These are phyloP conservation scores for Eucalyptus paniculata DNA, from an alignment of 345 rosid genomes.

Conservation along the genomic window DNA sequence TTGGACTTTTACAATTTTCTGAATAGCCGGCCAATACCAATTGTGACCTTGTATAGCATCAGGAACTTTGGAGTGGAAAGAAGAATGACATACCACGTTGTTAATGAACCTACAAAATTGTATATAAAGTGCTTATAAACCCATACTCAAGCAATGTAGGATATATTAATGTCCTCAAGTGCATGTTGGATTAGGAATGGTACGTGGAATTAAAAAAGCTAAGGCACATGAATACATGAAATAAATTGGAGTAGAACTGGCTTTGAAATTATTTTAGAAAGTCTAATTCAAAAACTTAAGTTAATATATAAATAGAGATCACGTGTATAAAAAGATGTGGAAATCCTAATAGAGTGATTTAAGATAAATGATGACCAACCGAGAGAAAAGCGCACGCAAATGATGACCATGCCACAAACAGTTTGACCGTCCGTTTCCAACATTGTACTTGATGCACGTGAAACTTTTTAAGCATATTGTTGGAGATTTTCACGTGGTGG, in stretches of 20 bases:
- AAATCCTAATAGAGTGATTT: not conserved
- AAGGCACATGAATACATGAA: not conserved
- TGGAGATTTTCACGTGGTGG: not conserved
- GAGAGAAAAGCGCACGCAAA: not conserved
- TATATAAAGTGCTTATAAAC: not conserved
- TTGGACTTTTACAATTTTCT: accelerated
- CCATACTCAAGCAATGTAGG: not conserved
- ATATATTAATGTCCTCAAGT: not conserved
- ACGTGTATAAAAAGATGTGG: too few relatives aligned
- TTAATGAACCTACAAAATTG: too few relatives aligned
- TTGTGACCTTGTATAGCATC: too few relatives aligned
- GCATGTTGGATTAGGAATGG: not conserved
- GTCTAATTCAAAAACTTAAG: not conserved
- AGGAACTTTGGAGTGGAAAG: too few relatives aligned
- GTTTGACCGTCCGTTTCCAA: not conserved
- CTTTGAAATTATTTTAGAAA: not conserved
- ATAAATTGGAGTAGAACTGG: not conserved
- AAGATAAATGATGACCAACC: too few relatives aligned
- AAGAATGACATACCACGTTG: too few relatives aligned
- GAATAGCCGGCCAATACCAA: too few relatives aligned
- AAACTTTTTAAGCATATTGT: not conserved
- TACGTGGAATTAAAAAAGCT: accelerated
- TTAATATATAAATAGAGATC: not conserved
- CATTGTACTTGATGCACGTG: not conserved
- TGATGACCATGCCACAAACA: not conserved